These are phyloP conservation scores for Mortierella sp. DNA, from an alignment of 371 early-diverging fungal species.

Conservation along the genomic window DNA sequence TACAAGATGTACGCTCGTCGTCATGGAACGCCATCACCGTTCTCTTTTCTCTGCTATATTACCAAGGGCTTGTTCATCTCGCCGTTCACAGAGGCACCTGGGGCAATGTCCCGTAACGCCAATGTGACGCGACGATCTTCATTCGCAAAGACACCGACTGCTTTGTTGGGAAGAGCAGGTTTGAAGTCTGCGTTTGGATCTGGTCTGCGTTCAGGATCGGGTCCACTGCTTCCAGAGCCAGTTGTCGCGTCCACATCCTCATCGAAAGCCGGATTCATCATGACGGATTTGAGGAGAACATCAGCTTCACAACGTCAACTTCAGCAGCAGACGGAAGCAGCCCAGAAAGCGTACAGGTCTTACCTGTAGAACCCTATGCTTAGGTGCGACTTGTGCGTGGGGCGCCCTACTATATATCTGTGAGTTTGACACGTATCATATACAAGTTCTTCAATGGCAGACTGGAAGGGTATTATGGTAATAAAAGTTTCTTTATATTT, in stretches of 20 bases:
- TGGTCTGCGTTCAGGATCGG: background rate
- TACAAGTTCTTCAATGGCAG: too few species aligned
- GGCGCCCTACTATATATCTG: too few species aligned
- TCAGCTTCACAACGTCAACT: constrained; percentile 25
- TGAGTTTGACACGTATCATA: too few species aligned
- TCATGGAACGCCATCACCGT: constrained; percentile 6
- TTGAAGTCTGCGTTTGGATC: background rate
- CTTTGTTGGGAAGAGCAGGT: background rate
- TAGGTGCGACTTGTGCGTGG: too few species aligned
- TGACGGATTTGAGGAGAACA: constrained; percentile 16
- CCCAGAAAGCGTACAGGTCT: background rate
- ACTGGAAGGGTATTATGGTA: too few species aligned
- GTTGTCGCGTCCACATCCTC: constrained; percentile 11
- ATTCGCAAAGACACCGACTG: background rate
- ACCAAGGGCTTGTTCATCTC: constrained; percentile 8
- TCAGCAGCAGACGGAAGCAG: background rate
- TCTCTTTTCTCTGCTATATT: constrained; percentile 21
- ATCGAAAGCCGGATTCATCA: background rate
- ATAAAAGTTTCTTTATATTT: too few species aligned
- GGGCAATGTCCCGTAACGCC: background rate
- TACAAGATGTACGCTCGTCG: constrained; percentile 26
- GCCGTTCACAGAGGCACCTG: constrained; percentile 4
- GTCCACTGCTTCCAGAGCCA: constrained; percentile 6
- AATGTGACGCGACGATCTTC: background rate
- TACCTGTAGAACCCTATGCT: background rate